Evolutionary conservation across 1,284 basidiomycete genomes (phyloP).

Genomic region (Marasmius oreades): DNA sequence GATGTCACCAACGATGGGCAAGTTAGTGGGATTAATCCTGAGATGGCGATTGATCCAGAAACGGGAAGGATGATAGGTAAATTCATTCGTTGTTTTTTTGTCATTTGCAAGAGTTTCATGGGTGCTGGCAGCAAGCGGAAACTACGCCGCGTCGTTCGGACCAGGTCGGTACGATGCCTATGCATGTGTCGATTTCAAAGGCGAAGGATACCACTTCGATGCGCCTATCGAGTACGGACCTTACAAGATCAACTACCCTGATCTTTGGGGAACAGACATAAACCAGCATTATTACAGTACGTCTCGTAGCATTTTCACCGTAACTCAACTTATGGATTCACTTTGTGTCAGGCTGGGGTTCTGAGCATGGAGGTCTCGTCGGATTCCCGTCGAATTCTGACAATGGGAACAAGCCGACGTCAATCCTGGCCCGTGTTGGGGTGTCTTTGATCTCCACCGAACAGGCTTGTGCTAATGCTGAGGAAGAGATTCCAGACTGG

Average conservation of each 20-base stretch:
- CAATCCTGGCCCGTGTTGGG: constrained; percentile 53
- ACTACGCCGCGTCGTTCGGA: constrained; percentile 40
- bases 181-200: constrained; percentile 58
- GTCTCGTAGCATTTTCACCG: neutral
- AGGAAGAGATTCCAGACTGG: constrained; percentile 56
- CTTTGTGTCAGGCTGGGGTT: constrained; percentile 26
- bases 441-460: constrained; percentile 57
- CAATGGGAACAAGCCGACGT: constrained; percentile 24
- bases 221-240: constrained; percentile 50
- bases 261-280: constrained; percentile 41
- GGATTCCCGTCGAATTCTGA: constrained; percentile 42
- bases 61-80: constrained; percentile 37
- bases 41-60: constrained; percentile 40
- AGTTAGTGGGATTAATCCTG: constrained; percentile 43
- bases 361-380: constrained; percentile 48
- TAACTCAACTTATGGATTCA: neutral
- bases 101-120: too few relatives aligned
- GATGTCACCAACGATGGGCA: constrained; percentile 60
- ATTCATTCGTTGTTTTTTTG: neutral
- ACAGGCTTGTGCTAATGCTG: constrained; percentile 57
- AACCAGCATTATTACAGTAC: constrained; percentile 47
- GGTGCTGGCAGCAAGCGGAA: constrained; percentile 32
- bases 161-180: constrained; percentile 53
- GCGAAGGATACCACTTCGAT: constrained; percentile 45
- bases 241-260: constrained; percentile 50